Percentiles rank a stretch among this genome's conserved stretches.
Conservation (phyloP, 2,329 filamentous ascomycete genomes). For the Exophiala xenobiotica region DNA sequence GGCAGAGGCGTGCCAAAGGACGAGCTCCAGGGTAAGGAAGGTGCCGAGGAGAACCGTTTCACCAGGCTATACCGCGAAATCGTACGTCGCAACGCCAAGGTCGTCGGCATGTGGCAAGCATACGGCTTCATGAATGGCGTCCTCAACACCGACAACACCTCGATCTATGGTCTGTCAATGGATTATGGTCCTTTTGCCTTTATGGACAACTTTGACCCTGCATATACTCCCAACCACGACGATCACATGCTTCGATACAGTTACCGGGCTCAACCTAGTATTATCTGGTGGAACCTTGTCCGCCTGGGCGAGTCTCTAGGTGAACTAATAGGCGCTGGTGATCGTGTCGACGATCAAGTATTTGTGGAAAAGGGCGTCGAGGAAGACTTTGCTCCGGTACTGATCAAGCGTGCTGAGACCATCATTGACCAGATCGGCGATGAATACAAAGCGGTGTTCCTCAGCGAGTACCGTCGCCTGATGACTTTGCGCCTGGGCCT, state of each 20-base stretch:
- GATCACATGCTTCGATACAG: slow-evolving; percentile 83
- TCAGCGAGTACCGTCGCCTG: slow-evolving; percentile 82
- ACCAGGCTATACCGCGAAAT: slow-evolving; percentile 84
- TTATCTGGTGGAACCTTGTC: slow-evolving; percentile 99
- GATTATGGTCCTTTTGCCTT: slow-evolving; percentile 98
- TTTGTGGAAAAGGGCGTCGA: slow-evolving; percentile 73
- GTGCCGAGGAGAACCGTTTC: slow-evolving; percentile 79
- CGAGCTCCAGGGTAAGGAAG: slow-evolving; percentile 65
- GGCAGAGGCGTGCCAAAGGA: slow-evolving; percentile 56
- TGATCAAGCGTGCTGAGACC: slow-evolving; percentile 77
- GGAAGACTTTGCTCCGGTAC: slow-evolving; percentile 65
- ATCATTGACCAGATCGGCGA: slow-evolving; percentile 78
- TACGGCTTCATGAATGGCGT: slow-evolving; percentile 99
- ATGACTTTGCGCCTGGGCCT: slow-evolving; percentile 81
- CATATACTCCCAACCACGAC: slow-evolving; percentile 96
- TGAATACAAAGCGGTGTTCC: slow-evolving; percentile 84
- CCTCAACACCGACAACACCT: slow-evolving; percentile 96
- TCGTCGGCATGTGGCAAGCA: slow-evolving; percentile 91
- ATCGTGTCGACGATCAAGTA: slow-evolving; percentile 65
- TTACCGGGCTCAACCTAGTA: slow-evolving; percentile 89
- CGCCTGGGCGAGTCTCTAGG: slow-evolving; percentile 85
- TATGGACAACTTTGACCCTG: slow-evolving; percentile 92
- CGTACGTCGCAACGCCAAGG: slow-evolving; percentile 77
- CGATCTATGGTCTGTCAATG: slow-evolving; percentile 80
- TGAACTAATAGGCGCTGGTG: slow-evolving; percentile 79